Conservation (phyloP, 2,329 filamentous ascomycete genomes). For the Cladobotryum protrusum region DNA sequence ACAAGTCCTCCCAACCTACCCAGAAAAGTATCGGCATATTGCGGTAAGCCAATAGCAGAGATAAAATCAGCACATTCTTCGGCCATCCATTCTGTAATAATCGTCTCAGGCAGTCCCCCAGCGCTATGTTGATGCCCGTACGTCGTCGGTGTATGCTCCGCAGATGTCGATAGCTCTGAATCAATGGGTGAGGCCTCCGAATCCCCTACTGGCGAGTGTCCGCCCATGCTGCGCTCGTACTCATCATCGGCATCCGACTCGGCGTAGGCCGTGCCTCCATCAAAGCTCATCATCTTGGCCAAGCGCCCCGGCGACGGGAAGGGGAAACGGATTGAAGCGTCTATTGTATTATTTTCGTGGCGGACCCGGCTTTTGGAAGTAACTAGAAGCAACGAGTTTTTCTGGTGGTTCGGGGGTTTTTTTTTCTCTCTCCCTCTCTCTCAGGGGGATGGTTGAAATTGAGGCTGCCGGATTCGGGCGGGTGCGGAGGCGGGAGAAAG, state of each 20-base stretch:
- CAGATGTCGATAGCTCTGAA: conserved; percentile 61
- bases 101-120: conserved; percentile 64
- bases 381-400: background rate
- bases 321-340: background rate
- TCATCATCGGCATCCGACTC: conserved; percentile 80
- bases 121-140: conserved; percentile 61
- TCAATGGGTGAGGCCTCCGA: conserved; percentile 65
- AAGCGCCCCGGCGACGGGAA: conserved; percentile 10
- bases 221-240: conserved; percentile 67
- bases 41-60: conserved; percentile 67
- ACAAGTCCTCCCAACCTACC: conserved; percentile 61
- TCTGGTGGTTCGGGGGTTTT: background rate
- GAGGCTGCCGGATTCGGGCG: background rate
- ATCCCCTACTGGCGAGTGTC: conserved; percentile 62
- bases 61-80: conserved; percentile 91
- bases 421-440: too few relatives aligned
- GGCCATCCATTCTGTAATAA: conserved; percentile 73
- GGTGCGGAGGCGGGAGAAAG: background rate
- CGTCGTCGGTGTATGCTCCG: conserved; percentile 74
- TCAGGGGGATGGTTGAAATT: background rate
- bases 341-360: background rate
- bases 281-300: conserved; percentile 50
- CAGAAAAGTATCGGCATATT: conserved; percentile 78
- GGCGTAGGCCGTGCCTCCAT: conserved; percentile 63
- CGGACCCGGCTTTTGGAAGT: background rate